Conservation (phyloP, 1,284 basidiomycete species). For the Prillingera fragicola region DNA sequence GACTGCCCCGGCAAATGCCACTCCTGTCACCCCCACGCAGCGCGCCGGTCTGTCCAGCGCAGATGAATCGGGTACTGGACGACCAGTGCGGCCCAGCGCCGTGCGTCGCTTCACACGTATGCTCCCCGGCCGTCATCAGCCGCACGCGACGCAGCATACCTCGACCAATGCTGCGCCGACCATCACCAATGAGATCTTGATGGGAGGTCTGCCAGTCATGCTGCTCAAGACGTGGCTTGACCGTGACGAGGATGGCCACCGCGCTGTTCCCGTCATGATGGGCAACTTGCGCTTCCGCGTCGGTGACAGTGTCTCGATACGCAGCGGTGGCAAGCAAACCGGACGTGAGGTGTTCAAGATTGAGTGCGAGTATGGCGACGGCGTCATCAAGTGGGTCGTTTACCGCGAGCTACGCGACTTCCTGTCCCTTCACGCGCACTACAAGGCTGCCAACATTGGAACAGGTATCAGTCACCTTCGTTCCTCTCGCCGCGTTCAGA, state of each 20-base stretch:
- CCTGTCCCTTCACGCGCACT: slow-evolving; percentile 82
- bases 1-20: too few relatives aligned
- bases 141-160: slow-evolving; percentile 14
- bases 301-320: slow-evolving; percentile 41
- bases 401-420: slow-evolving; percentile 94
- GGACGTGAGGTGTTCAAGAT: slow-evolving; percentile 46
- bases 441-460: slow-evolving; percentile 72
- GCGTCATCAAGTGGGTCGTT: slow-evolving; percentile 90
- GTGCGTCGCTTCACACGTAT: background rate
- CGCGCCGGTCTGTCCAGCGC: too few relatives aligned
- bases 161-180: slow-evolving; percentile 55
- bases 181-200: slow-evolving; percentile 77
- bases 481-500: slow-evolving; percentile 60
- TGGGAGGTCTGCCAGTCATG: slow-evolving; percentile 71
- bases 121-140: background rate
- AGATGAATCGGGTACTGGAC: too few relatives aligned
- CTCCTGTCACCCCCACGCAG: too few relatives aligned
- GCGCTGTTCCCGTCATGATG: slow-evolving; percentile 79
- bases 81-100: too few relatives aligned
- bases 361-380: slow-evolving; percentile 89
- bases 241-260: slow-evolving; percentile 76
- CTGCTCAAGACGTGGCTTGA: slow-evolving; percentile 88
- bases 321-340: slow-evolving; percentile 20
- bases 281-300: slow-evolving; percentile 47
- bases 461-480: slow-evolving; percentile 49